Base-by-base conservation (phyloP, 164 flowering plant genomes). In the Santalum album region DNA sequence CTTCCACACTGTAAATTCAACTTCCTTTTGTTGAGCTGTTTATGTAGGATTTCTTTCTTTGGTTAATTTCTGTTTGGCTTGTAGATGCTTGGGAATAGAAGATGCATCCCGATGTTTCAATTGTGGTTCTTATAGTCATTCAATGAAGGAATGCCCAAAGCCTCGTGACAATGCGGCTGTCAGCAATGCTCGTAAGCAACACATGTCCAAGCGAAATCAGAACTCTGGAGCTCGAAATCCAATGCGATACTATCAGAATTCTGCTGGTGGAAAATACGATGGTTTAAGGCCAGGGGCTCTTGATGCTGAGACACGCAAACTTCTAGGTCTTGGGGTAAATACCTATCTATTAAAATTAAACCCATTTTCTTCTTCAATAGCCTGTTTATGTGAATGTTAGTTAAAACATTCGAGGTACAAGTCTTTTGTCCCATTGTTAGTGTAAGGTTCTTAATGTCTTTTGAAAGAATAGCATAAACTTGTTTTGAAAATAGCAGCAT, bases 71-170 rank as follows among this genome's bases (percentile, higher is more conserved):
- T 36, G 10, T 35, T 58, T 38, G 14, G 42, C 18, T 53, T 63
- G 51, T 51, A 89, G 96, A 56, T 78, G 68, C 15, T 53, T 69
- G 75, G 86, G 78, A 56, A 66, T 75, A 22, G 25, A 46, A 40
- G 86, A 82, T 61, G 78, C 78, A 35, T 63, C 86, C 48, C 91
- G 99, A 22, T 94, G 97, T 66, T 94, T 94, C 73, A 94, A 94
- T 61, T 94, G 99, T 69, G 76, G 84, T 65, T 82, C 97, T 12
- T 94, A 90, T 56, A 87, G 56, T 68, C 99, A 94, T 77, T 66
- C 99, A n/a, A 43, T 94, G 62, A 94, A 76, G 72, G 92, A 87
- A 42, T 94, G 99, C 59, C 80, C 83, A 51, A 89, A 80, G 72
- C 99, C 97, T 51, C 96, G 90, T 59, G 84, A 94, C 48, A 80